phyloP scores from a whole-genome alignment of 2,329 filamentous ascomycete species.

The Chaetomium sp. region DNA sequence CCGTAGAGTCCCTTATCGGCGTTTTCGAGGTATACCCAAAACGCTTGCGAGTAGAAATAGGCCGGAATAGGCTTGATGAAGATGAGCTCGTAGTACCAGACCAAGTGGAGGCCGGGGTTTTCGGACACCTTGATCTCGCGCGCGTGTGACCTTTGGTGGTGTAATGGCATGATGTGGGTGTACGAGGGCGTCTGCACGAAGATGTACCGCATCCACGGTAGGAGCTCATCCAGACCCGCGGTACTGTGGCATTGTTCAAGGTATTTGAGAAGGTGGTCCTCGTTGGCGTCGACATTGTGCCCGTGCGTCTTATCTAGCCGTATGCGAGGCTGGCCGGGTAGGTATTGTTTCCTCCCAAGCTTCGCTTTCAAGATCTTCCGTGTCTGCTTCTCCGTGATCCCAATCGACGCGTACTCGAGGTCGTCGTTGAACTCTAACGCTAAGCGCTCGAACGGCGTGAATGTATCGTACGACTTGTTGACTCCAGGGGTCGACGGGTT shows the following conservation, averaged over 20 bases:
- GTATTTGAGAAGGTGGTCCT: constrained; percentile 29
- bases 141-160: constrained; percentile 43
- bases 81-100: constrained; percentile 46
- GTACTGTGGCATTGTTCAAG: constrained; percentile 32
- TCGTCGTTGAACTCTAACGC: constrained; percentile 24
- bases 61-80: constrained; percentile 48
- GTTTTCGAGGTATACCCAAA: constrained; percentile 40
- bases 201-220: constrained; percentile 37
- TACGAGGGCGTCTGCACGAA: constrained; percentile 38
- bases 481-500: neutral
- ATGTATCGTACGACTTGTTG: neutral
- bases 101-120: constrained; percentile 45
- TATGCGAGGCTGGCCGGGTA: constrained; percentile 37
- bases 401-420: constrained; percentile 23
- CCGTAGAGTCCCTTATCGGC: constrained; percentile 28
- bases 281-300: constrained; percentile 7
- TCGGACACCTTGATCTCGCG: constrained; percentile 46
- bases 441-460: constrained; percentile 20
- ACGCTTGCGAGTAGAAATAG: constrained; percentile 41
- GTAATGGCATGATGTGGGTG: constrained; percentile 41
- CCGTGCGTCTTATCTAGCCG: constrained; percentile 19
- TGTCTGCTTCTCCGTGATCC: constrained; percentile 3
- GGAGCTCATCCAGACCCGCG: constrained; percentile 29
- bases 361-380: constrained; percentile 25
- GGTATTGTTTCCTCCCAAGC: constrained; percentile 23